phyloP scores from a whole-genome alignment of 164 flowering plant genomes.

The Magnolia changhungtana region DNA sequence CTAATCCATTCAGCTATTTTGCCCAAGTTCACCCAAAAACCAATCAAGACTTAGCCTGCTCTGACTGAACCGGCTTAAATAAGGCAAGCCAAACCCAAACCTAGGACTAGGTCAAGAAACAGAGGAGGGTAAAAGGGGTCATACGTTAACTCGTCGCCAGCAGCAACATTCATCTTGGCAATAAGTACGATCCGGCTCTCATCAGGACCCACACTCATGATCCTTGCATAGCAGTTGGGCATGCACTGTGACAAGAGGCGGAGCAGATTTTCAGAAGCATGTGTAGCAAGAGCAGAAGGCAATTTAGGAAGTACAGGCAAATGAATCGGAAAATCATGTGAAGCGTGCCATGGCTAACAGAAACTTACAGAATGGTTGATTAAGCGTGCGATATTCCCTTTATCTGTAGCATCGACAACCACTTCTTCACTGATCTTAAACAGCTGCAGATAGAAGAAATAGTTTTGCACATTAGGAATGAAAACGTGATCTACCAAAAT shows the following conservation, averaged over 20 bases:
- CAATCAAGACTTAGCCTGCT: too few species aligned
- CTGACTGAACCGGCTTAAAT: background rate
- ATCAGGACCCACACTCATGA: conserved; percentile 73
- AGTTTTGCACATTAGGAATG: background rate
- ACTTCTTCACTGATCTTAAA: conserved; percentile 94
- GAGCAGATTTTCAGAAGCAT: conserved; percentile 6
- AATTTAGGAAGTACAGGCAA: background rate
- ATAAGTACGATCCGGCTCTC: conserved; percentile 87
- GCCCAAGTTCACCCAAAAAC: too few species aligned
- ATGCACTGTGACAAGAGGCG: conserved; percentile 54
- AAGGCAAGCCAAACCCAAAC: background rate
- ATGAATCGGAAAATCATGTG: background rate
- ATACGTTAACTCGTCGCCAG: conserved; percentile 95
- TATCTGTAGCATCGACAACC: conserved; percentile 89
- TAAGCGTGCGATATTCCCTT: conserved; percentile 90
- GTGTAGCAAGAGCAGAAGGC: background rate
- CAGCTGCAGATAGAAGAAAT: conserved; percentile 46
- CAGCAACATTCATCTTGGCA: conserved; percentile 75
- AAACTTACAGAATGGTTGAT: conserved; percentile 87
- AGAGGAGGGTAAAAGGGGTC: background rate
- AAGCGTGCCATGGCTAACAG: background rate
- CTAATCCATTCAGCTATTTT: too few species aligned
- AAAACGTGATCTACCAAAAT: background rate
- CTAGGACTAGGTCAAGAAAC: background rate
- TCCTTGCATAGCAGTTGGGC: conserved; percentile 97